Percentiles rank a stretch among this genome's conserved stretches.
These are phyloP conservation scores for Coemansia sp. DNA, from an alignment of 192 early-diverging fungal genomes.

Conservation along the genomic window DNA sequence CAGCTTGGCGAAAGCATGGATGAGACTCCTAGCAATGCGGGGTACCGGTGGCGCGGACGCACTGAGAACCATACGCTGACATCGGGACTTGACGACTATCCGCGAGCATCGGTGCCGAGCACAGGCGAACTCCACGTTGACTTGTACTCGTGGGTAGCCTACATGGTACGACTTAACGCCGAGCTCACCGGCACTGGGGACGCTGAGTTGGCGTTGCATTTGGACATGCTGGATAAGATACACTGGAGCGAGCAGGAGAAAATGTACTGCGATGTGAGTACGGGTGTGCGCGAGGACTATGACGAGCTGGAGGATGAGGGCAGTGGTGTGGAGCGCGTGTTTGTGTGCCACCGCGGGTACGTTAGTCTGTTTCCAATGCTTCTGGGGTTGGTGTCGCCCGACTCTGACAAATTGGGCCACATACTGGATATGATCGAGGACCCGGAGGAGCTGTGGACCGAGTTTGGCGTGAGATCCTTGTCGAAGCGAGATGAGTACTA, in stretches of 20 bases:
- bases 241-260: conserved; percentile 39
- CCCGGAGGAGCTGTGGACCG: conserved; percentile 79
- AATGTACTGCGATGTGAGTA: conserved; percentile 49
- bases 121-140: conserved; percentile 45
- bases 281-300: conserved; percentile 25
- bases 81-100: conserved; percentile 93
- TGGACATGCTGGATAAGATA: conserved; percentile 26
- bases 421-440: conserved; percentile 77
- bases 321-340: conserved; percentile 20
- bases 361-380: conserved; percentile 81
- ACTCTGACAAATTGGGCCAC: conserved; percentile 67
- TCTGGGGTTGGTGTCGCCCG: conserved; percentile 67
- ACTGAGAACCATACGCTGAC: conserved; percentile 82
- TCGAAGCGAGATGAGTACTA: conserved; percentile 62
- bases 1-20: conserved; percentile 67
- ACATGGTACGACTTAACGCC: conserved; percentile 21
- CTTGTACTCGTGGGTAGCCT: conserved; percentile 34
- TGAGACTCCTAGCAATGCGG: conserved; percentile 54
- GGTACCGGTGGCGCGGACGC: conserved; percentile 89
- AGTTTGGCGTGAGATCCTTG: conserved; percentile 67
- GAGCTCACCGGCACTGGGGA: conserved; percentile 1
- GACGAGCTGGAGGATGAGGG: conserved; percentile 45
- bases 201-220: conserved; percentile 7
- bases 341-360: conserved; percentile 50
- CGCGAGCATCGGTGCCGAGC: conserved; percentile 71